Evolutionary conservation across 768 basidiomycete species (phyloP).

Genomic region (Agrocybe chaxingu): DNA sequence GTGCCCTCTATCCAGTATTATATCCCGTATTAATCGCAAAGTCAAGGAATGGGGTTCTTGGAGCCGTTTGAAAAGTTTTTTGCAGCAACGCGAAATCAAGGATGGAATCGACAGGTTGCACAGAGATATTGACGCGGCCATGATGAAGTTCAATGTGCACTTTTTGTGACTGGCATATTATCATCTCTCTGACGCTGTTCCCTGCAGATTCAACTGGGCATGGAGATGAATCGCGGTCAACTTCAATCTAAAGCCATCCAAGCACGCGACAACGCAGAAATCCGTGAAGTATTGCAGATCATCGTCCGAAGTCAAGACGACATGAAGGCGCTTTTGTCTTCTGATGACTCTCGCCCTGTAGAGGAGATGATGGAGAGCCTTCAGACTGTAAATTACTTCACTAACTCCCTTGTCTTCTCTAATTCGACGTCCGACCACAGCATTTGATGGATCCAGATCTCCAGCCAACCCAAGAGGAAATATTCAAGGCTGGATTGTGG

Average conservation of each 20-base stretch:
- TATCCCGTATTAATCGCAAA: conserved; percentile 26
- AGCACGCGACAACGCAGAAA: conserved; percentile 31
- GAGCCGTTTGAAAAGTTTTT: conserved; percentile 32
- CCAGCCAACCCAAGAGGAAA: conserved; percentile 24
- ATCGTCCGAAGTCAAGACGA: conserved; percentile 32
- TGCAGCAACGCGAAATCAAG: conserved; percentile 36
- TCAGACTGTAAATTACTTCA: conserved; percentile 29
- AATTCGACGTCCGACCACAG: conserved; percentile 13
- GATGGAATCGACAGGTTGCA: conserved; percentile 35
- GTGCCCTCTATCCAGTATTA: conserved; percentile 17
- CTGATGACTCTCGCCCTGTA: conserved; percentile 26
- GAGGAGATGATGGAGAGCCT: conserved; percentile 40
- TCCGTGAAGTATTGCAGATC: conserved; percentile 29
- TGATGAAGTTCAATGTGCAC: conserved; percentile 34
- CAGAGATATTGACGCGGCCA: conserved; percentile 32
- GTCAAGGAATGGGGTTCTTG: conserved; percentile 34
- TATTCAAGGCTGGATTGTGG: conserved; percentile 36
- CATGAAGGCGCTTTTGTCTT: conserved; percentile 29
- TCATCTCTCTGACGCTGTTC: neutral
- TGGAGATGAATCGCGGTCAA: conserved; percentile 25
- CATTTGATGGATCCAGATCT: conserved; percentile 33
- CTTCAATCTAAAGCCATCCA: conserved; percentile 25
- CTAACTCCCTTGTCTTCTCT: neutral
- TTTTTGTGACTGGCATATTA: neutral
- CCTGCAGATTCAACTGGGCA: conserved; percentile 18